Evolutionary conservation across 352 stramenopile genomes (phyloP), one percentile per base, ranked within the genome.

Genomic region (Achlya hypogyna): DNA sequence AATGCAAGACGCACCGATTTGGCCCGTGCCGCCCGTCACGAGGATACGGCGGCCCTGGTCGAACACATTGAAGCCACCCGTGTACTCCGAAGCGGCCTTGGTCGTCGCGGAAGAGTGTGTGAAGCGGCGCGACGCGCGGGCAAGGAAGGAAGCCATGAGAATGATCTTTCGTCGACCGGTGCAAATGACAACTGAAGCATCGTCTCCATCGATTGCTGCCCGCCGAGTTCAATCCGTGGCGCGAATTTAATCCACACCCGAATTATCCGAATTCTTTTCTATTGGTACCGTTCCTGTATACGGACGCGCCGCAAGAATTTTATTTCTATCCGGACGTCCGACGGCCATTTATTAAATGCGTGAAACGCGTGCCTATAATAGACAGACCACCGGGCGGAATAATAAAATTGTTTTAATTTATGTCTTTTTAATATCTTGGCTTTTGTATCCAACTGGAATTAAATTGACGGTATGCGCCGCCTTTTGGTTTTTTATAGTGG

Each of bases 1-100:
- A 68, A 29, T 51, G 12, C 40, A 40, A 20, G 0, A 51, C 64
- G n/a, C n/a, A 75, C 72, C 84, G 63, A 93, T 93, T 72, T 93
- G 84, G 45, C 84, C 84, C 42, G 84, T 93, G 71, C 84, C 82
- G 42, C 84, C 84, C 1, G 84, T 93, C 28, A 93, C 75, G 66
- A 93, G 82, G 54, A 93, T 83, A 68, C 84, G 82, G 52, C 75
- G 52, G 20, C 63, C 63, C 56, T 81, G 76, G 70, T 82, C 76
- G 62, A 82, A 82, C 23, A 79, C 72, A 45, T 82, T 72, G 53
- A 82, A 82, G 62, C 76, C 76, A 23, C 76, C 76, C 4, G 76
- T 82, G 72, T 82, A 82, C 22, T 73, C 78, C 45, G 65, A 74
- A 22, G 76, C 78, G 29, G 58, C 63, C 42, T 64, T 67, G 62